Percentiles rank a stretch among this genome's conserved stretches.
These are phyloP conservation scores for Aspergillus novofumigatus DNA, from an alignment of 2,329 filamentous ascomycete species.

Conservation along the genomic window DNA sequence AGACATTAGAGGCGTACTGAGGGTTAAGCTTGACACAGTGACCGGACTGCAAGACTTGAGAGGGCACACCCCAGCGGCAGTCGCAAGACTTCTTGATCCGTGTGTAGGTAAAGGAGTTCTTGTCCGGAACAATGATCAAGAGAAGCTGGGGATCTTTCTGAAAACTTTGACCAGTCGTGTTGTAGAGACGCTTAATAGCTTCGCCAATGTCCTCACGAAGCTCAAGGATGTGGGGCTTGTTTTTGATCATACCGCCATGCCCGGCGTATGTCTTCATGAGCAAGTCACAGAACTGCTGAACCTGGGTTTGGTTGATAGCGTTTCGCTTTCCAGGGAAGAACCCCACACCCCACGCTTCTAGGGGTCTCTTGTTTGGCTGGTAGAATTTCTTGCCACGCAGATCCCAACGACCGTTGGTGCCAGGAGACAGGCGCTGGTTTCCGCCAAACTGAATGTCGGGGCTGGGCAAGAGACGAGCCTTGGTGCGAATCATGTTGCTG, in stretches of 20 bases:
- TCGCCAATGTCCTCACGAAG: conserved; percentile 46
- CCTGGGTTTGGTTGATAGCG: conserved; percentile 39
- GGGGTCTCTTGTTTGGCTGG: conserved; percentile 55
- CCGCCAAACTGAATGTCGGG: conserved; percentile 68
- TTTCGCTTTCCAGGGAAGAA: conserved; percentile 57
- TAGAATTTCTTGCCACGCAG: conserved; percentile 77
- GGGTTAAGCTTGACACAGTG: conserved; percentile 67
- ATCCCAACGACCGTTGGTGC: conserved; percentile 76
- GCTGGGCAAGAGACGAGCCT: conserved; percentile 66
- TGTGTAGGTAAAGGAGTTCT: conserved; percentile 69
- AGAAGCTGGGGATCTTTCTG: conserved; percentile 67
- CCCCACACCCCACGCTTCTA: conserved; percentile 73
- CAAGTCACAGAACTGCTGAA: conserved; percentile 53
- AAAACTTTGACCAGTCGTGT: conserved; percentile 51
- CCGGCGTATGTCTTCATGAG: conserved; percentile 59
- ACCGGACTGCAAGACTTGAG: conserved; percentile 71
- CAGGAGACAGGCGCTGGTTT: conserved; percentile 54
- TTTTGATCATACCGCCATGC: conserved; percentile 57
- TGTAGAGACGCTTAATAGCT: conserved; percentile 54
- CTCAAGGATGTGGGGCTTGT: conserved; percentile 44
- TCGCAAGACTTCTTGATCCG: conserved; percentile 87
- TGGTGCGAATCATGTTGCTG: conserved; percentile 58
- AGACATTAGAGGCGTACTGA: conserved; percentile 90
- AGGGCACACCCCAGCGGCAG: conserved; percentile 75
- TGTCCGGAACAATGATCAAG: conserved; percentile 70